These are phyloP conservation scores for Cyclocybe aegerita DNA, from an alignment of 768 basidiomycete genomes.

Conservation along the genomic window DNA sequence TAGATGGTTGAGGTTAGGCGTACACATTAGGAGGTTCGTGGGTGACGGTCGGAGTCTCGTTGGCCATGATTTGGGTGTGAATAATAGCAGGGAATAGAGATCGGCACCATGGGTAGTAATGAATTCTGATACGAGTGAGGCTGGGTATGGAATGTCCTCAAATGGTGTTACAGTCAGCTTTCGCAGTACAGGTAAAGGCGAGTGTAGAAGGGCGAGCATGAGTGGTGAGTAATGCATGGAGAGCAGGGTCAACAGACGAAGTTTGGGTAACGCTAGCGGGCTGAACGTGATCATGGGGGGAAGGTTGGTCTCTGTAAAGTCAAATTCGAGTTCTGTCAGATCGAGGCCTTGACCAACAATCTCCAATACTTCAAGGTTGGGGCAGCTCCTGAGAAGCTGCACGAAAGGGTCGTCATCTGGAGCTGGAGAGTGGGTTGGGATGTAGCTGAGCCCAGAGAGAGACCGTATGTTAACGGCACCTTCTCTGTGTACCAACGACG, in stretches of 20 bases:
- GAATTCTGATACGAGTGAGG: constrained; percentile 56
- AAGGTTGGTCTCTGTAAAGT: constrained; percentile 22
- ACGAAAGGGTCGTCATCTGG: constrained; percentile 58
- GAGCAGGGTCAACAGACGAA: constrained; percentile 60
- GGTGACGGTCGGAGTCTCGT: constrained; percentile 58
- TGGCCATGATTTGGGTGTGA: constrained; percentile 71
- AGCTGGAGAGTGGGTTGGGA: constrained; percentile 29
- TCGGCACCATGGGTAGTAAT: constrained; percentile 56
- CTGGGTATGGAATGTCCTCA: constrained; percentile 61
- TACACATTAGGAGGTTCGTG: constrained; percentile 41
- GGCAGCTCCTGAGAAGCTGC: constrained; percentile 52
- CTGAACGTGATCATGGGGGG: constrained; percentile 32
- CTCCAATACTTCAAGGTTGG: constrained; percentile 62
- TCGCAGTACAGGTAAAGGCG: constrained; percentile 59
- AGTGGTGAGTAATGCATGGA: constrained; percentile 69
- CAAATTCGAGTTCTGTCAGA: constrained; percentile 44
- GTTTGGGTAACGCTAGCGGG: constrained; percentile 52
- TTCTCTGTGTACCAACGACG: constrained; percentile 51
- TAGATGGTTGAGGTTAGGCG: constrained; percentile 62
- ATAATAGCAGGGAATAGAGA: constrained; percentile 63
- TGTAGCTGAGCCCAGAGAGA: constrained; percentile 58
- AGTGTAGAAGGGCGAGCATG: constrained; percentile 55
- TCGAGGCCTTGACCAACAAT: constrained; percentile 62
- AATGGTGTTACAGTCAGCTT: constrained; percentile 75
- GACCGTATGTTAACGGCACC: constrained; percentile 46